A percentile compares a stretch with the other conserved stretches of the same genome.
Conservation (phyloP, 345 rosid genomes). For the Camelina sativa region DNA sequence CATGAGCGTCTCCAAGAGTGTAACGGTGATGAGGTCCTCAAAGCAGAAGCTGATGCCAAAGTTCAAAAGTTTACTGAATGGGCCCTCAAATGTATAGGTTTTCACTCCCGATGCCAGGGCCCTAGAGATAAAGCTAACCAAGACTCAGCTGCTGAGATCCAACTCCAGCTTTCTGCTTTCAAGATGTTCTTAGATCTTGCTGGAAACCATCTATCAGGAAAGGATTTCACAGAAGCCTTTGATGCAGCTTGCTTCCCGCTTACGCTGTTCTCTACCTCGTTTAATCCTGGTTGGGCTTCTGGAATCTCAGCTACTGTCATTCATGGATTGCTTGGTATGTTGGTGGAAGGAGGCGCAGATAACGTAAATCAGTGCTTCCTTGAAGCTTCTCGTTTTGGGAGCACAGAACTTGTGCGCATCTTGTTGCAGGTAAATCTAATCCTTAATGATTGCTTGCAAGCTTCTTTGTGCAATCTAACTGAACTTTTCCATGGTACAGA, state of each 20-base stretch:
- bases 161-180: slow-evolving; percentile 92
- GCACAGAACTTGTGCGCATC: slow-evolving; percentile 97
- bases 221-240: slow-evolving; percentile 98
- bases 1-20: slow-evolving; percentile 96
- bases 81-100: slow-evolving; percentile 93
- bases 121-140: slow-evolving; percentile 62
- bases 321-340: slow-evolving; percentile 83
- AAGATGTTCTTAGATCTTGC: slow-evolving; percentile 87
- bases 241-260: slow-evolving; percentile 99
- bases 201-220: slow-evolving; percentile 88
- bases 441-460: slow-evolving; percentile 11
- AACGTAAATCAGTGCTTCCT: slow-evolving; percentile 95
- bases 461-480: slow-evolving; percentile 10
- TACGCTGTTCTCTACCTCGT: slow-evolving; percentile 86
- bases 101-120: slow-evolving; percentile 86
- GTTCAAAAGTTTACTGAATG: slow-evolving; percentile 97
- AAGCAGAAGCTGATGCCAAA: slow-evolving; percentile 92
- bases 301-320: slow-evolving; percentile 88
- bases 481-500: slow-evolving; percentile 49
- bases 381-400: slow-evolving; percentile 98
- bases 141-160: slow-evolving; percentile 81
- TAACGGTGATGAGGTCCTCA: slow-evolving; percentile 86
- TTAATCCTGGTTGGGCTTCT: slow-evolving; percentile 96
- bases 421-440: slow-evolving; percentile 69
- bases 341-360: slow-evolving; percentile 97